Percentiles rank a stretch among this genome's conserved stretches.
These are phyloP conservation scores for Cavenderia fasciculata DNA, from an alignment of 78 protist species.

Conservation along the genomic window DNA sequence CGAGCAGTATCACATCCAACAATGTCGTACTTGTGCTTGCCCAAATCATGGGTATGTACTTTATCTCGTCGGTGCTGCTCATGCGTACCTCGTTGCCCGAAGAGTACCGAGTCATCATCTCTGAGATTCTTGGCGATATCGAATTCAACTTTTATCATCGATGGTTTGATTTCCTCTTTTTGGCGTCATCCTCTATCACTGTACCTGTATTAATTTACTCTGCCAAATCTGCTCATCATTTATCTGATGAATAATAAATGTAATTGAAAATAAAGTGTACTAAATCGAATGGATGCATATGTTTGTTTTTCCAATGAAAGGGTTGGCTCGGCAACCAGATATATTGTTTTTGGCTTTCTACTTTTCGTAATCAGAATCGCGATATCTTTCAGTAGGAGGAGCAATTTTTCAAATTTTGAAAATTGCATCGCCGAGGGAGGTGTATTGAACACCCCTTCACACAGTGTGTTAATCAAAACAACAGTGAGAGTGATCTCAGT, in stretches of 20 bases:
- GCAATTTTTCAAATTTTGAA: too few species aligned
- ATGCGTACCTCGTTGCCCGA: conserved; percentile 89
- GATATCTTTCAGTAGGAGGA: too few species aligned
- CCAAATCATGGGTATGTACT: conserved; percentile 92
- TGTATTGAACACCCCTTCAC: too few species aligned
- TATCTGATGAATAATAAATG: conserved; percentile 39
- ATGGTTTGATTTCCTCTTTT: conserved; percentile 90
- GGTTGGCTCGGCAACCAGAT: too few species aligned
- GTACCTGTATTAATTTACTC: neutral
- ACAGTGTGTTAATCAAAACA: too few species aligned
- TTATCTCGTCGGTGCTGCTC: conserved; percentile 87
- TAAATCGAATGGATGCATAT: too few species aligned
- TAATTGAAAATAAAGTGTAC: too few species aligned
- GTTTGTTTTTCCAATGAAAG: too few species aligned
- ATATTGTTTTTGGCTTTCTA: too few species aligned
- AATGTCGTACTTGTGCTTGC: conserved; percentile 85
- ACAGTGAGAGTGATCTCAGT: too few species aligned
- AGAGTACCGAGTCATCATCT: conserved; percentile 77
- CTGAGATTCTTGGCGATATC: conserved; percentile 82
- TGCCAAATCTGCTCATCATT: conserved; percentile 19
- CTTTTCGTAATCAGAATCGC: too few species aligned
- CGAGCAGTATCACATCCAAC: conserved; percentile 76
- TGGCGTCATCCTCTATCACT: conserved; percentile 49
- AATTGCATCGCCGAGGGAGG: too few species aligned
- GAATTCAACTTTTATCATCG: conserved; percentile 89